Conservation (phyloP, 768 basidiomycete species). For the Naganishia friedmannii region DNA sequence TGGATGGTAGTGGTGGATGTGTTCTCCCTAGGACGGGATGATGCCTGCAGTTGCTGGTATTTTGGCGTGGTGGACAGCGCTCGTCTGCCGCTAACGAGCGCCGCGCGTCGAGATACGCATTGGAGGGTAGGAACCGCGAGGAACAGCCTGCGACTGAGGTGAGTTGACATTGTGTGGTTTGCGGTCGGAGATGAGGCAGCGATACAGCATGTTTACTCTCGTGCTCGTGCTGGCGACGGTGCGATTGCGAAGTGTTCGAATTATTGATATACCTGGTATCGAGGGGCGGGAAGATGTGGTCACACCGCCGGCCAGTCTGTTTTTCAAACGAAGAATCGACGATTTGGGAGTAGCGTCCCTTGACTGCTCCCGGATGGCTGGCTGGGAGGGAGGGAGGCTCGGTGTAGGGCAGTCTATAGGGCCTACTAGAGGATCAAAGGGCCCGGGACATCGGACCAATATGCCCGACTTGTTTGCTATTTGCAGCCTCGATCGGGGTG, state of each 20-base stretch:
- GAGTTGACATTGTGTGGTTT: not conserved
- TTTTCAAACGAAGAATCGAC: too few species aligned
- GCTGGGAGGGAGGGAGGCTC: too few species aligned
- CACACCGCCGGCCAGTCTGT: too few species aligned
- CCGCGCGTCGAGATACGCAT: not conserved
- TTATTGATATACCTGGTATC: not conserved
- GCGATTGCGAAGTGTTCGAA: not conserved
- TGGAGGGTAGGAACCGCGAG: not conserved
- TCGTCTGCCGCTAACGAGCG: not conserved
- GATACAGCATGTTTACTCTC: not conserved
- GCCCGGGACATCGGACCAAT: too few species aligned
- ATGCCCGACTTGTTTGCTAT: too few species aligned
- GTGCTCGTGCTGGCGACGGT: not conserved
- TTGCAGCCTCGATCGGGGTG: too few species aligned
- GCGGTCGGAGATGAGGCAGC: too few species aligned
- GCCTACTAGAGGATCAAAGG: too few species aligned
- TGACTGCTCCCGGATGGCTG: too few species aligned
- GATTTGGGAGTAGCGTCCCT: too few species aligned
- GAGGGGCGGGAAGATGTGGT: too few species aligned
- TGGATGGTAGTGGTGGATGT: not conserved
- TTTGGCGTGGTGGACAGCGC: not conserved
- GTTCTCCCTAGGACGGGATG: not conserved
- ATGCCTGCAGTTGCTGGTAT: not conserved
- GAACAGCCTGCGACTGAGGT: constrained; percentile 1
- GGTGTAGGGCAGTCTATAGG: too few species aligned